Base-by-base conservation (phyloP, 1,139 yeast genomes). In the Fermentozyma sake region DNA sequence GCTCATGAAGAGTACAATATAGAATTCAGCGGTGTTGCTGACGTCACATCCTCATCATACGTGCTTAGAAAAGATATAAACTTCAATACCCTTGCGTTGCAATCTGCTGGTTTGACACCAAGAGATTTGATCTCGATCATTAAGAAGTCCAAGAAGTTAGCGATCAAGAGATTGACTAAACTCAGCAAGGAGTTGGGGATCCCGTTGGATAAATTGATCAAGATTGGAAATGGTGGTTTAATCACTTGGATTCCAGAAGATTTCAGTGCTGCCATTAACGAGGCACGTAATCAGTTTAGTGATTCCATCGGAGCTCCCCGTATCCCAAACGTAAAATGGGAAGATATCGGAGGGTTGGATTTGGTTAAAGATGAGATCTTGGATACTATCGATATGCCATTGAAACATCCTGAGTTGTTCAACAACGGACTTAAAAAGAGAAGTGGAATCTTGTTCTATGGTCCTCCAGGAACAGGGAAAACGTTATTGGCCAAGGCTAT, bases 381-480 rank as follows among this genome's bases (percentile, higher is more conserved):
- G 52, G 98, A 91, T 51, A 89, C 97, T 0, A 89, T 91, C 37
- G 97, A 91, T 45, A 76, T 87, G 86, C 98, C 97, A 3, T 64
- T 91, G 46, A 86, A 85, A 47, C 89, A 84, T 52, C 97, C 97
- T 0, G 95, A 87, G 42, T 61, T 89, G 31, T 89, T 89, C 55
- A 73, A 77, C 30, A 79, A 79, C 31, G 97, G 97, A 1, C 74
- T 91, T 49, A 89, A 91, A 54, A 89, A 91, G 52, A 70, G 97
- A 54, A 82, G 95, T 50, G 98, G 98, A 33, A 84, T 91, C 21
- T 60, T 91, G 39, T 87, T 91, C 50, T 91, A 91, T 55, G 98
- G 98, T 0, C 97, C 97, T 0, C 98, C 98, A 0, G 98, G 98
- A 15, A 91, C 97, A 0, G 98, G 98, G 43, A 91, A 91, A 50